These are phyloP conservation scores for Fragilaria radians DNA, from an alignment of 108 stramenopile genomes.

Conservation along the genomic window DNA sequence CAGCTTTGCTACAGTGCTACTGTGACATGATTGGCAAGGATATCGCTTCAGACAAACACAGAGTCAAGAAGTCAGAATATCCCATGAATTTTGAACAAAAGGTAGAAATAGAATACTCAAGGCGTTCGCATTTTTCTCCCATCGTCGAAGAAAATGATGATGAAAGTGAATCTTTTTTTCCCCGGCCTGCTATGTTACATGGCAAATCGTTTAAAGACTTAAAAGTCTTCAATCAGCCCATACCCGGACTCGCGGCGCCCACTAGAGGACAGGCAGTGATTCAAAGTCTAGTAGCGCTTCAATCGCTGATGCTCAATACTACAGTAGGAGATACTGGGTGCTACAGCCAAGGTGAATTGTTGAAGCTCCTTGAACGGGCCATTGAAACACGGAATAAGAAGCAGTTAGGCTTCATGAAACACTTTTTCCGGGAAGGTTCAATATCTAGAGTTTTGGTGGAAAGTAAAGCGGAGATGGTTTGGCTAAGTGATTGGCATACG, in stretches of 20 bases:
- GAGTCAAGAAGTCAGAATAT: not conserved
- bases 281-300: not conserved
- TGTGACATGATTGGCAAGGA: not conserved
- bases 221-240: not conserved
- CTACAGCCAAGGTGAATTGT: not conserved
- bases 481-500: constrained; percentile 69
- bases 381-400: not conserved
- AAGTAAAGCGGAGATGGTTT: constrained; percentile 50
- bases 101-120: not conserved
- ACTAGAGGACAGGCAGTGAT: not conserved
- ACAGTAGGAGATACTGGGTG: not conserved
- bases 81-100: not conserved
- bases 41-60: not conserved
- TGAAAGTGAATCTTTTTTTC: not conserved
- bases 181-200: no score
- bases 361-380: not conserved
- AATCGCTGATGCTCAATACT: not conserved
- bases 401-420: constrained; percentile 43
- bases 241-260: not conserved
- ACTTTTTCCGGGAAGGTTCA: constrained; percentile 49
- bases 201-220: no score
- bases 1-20: not conserved
- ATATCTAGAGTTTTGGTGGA: constrained; percentile 46
- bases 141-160: not conserved
- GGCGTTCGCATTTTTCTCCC: not conserved